Base-by-base conservation (phyloP, 805 yeast genomes). In the Yamadazyma takamatsuzukensis region DNA sequence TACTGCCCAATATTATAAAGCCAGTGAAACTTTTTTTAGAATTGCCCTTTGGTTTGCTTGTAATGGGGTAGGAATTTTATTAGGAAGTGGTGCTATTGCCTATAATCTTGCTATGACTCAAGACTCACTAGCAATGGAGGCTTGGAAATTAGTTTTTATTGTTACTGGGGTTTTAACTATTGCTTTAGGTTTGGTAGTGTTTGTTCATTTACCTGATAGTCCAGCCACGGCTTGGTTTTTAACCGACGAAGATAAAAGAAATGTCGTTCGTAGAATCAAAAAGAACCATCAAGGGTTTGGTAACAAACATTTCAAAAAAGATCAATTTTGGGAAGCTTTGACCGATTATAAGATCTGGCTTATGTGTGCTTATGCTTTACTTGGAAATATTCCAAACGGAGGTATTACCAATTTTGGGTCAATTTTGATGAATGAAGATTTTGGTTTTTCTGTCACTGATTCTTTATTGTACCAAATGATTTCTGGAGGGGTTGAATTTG, bases 81-180 rank as follows among this genome's bases (percentile, higher is more conserved):
- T 54, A 6, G 76, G 80, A 12, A 44, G 53, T 19, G 66, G 70
- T 17, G 64, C 68, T 8, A 70, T 80, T 36, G 77, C 83, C 1
- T 77, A 76, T 44, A 81, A 79, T 11, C 45, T 72, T 32, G 56
- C 64, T 38, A 39, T 39, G 8, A 61, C 70, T 43, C 58, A 51
- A 10, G 56, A 51, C n/a, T 32, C 48, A 6, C 73, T 65, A 51
- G 32, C 61, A 17, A 54, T 77, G 4, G 62, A 54, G 3, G 64
- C 80, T 3, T 83, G 89, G 89, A 76, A 72, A 47, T 51, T 75
- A 10, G 51, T 79, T 3, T 83, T 71, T 49, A 56, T 83, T 29
- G 61, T 80, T 18, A 68, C 74, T 25, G 94, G 93, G 11, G 50
- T 65, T 6, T 64, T 76, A 36, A 79, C 86, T 2, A 53, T 78